These are phyloP conservation scores for Populus hybrid DNA, from an alignment of 441 rosid species.

Conservation along the genomic window DNA sequence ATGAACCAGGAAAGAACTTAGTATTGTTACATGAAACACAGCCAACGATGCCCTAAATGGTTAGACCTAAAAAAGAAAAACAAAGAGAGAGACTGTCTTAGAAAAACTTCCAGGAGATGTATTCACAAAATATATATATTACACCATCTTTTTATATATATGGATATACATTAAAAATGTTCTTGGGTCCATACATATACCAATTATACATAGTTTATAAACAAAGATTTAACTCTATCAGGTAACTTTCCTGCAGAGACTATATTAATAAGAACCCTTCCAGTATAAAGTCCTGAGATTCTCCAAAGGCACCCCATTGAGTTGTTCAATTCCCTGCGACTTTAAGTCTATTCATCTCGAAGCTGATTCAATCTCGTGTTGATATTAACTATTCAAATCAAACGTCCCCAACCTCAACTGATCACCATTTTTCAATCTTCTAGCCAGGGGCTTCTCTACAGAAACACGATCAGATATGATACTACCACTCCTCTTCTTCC, in stretches of 20 bases:
- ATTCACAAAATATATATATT: constrained; percentile 24
- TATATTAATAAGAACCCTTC: constrained; percentile 14
- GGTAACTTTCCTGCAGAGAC: constrained; percentile 29
- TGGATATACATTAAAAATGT: constrained; percentile 33
- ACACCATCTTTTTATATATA: constrained; percentile 24
- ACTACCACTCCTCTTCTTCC: constrained; percentile 49
- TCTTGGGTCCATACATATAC: constrained; percentile 39
- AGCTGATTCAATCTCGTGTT: constrained; percentile 36
- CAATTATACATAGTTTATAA: constrained; percentile 44
- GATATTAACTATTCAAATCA: constrained; percentile 56
- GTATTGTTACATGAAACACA: not conserved
- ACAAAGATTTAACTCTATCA: constrained; percentile 30
- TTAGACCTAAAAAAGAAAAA: not conserved
- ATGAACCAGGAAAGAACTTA: not conserved
- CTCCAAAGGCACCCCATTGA: constrained; percentile 20
- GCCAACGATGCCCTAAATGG: not conserved
- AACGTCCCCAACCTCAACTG: constrained; percentile 30
- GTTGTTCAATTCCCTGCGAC: constrained; percentile 34
- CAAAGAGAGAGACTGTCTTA: not conserved
- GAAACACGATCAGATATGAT: constrained; percentile 32
- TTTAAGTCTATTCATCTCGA: constrained; percentile 48
- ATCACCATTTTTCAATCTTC: constrained; percentile 31
- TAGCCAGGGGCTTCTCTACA: constrained; percentile 39
- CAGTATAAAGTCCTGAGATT: constrained; percentile 9
- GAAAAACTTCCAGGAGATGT: not conserved